A percentile compares a stretch with the other conserved stretches of the same genome.
Conservation (phyloP, 768 basidiomycete species). For the Suillus plorans region DNA sequence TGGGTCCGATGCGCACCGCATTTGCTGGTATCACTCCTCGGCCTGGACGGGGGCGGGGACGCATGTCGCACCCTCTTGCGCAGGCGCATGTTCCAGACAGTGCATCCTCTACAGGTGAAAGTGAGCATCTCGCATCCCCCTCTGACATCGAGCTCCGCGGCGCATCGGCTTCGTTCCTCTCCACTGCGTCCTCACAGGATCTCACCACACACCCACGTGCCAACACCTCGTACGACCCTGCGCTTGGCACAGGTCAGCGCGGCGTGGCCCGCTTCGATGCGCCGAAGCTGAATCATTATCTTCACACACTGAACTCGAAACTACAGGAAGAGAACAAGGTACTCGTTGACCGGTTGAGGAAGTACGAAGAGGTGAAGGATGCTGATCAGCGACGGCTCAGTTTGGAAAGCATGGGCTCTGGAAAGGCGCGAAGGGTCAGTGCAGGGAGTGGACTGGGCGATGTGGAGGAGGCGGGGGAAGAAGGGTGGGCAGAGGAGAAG, state of each 20-base stretch:
- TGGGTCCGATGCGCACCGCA: conserved; percentile 43
- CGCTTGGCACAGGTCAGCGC: conserved; percentile 68
- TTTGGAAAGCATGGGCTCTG: conserved; percentile 24
- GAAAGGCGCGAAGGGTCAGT: conserved; percentile 50
- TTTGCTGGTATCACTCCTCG: conserved; percentile 69
- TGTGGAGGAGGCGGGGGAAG: conserved; percentile 58
- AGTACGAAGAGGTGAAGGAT: conserved; percentile 47
- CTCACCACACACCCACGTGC: conserved; percentile 74
- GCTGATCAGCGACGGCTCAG: conserved; percentile 27
- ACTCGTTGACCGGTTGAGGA: conserved; percentile 53
- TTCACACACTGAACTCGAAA: conserved; percentile 81
- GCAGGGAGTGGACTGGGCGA: conserved; percentile 52
- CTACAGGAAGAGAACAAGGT: conserved; percentile 84
- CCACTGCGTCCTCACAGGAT: conserved; percentile 86
- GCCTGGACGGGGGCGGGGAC: conserved; percentile 42
- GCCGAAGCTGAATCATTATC: conserved; percentile 79
- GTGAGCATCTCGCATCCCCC: conserved; percentile 29
- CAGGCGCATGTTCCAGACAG: conserved; percentile 47
- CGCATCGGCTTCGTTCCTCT: conserved; percentile 70
- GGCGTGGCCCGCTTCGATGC: conserved; percentile 81
- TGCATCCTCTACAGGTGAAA: conserved; percentile 31
- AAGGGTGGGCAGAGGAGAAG: conserved; percentile 74
- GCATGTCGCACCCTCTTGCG: conserved; percentile 67
- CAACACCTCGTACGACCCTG: conserved; percentile 88
- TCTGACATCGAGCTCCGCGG: conserved; percentile 42